phyloP scores from a whole-genome alignment of 306 rosid species.

The Lathyrus sativus region DNA sequence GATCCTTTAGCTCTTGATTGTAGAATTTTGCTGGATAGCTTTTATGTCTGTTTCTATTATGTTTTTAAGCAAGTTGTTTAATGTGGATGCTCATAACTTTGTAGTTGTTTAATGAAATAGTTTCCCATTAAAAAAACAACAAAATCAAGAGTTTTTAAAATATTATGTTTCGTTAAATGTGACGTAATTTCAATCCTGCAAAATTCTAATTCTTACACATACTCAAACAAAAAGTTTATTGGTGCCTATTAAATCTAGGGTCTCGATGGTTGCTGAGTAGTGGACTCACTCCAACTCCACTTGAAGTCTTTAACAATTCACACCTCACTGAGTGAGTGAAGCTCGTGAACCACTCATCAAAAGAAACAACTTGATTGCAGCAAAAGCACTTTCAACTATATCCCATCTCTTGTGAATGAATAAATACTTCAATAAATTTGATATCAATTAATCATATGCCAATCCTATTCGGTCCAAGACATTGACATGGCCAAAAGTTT shows the following conservation, averaged over 20 bases:
- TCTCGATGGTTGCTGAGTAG: not conserved
- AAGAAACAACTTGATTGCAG: constrained; percentile 38
- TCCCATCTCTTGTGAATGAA: not conserved
- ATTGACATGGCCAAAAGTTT: constrained; percentile 24
- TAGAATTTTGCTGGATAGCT: too few relatives aligned
- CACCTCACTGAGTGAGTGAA: constrained; percentile 46
- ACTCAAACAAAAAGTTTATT: not conserved
- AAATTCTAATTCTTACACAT: not conserved
- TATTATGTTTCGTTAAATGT: too few relatives aligned
- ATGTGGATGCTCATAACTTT: too few relatives aligned
- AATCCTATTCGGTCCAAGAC: constrained; percentile 33
- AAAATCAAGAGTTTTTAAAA: too few relatives aligned
- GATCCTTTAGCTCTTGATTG: too few relatives aligned
- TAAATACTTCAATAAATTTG: not conserved
- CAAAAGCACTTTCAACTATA: constrained; percentile 26
- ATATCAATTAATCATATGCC: constrained; percentile 3
- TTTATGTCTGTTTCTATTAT: too few relatives aligned
- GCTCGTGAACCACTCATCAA: constrained; percentile 58
- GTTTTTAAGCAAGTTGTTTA: too few relatives aligned
- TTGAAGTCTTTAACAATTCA: constrained; percentile 44
- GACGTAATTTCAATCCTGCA: too few relatives aligned
- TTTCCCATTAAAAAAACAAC: too few relatives aligned
- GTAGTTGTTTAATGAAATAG: too few relatives aligned
- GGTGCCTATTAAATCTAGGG: not conserved
- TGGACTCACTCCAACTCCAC: constrained; percentile 56